Conservation (phyloP, 2,329 filamentous ascomycete genomes). For the Trichoderma sp. region DNA sequence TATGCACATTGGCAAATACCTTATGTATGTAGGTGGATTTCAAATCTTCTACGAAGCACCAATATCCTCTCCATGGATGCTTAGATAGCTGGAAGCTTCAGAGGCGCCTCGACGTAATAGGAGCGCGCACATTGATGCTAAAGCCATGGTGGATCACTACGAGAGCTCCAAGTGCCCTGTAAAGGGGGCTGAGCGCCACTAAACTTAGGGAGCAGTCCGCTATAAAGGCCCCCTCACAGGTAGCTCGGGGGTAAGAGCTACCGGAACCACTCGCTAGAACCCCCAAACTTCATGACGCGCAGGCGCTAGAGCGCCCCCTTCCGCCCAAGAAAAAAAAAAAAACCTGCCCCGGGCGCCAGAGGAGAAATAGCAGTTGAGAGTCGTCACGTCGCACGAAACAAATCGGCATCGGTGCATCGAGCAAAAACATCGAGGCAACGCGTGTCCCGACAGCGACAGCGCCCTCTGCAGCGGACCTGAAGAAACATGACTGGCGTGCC, state of each 20-base stretch:
- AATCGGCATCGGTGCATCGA: constrained; percentile 18
- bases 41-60: not conserved
- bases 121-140: not conserved
- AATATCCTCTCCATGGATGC: not conserved
- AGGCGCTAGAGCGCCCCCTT: constrained; percentile 20
- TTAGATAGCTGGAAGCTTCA: not conserved
- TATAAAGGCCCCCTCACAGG: not conserved
- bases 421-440: constrained; percentile 23
- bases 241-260: not conserved
- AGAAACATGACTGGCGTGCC: constrained; percentile 42
- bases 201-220: not conserved
- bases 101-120: not conserved
- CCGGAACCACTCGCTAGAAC: constrained; percentile 10
- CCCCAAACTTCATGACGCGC: constrained; percentile 17
- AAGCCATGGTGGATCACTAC: not conserved
- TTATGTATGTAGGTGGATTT: not conserved
- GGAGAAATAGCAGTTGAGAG: not conserved
- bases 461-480: constrained; percentile 13
- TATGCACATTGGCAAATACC: not conserved
- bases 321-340: not conserved
- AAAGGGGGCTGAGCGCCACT: not conserved
- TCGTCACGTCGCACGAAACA: constrained; percentile 23
- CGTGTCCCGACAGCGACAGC: constrained; percentile 23
- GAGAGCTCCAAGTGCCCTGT: not conserved
- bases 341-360: not conserved